Conservation (phyloP, 352 stramenopile genomes). For the Phytophthora lateralis region DNA sequence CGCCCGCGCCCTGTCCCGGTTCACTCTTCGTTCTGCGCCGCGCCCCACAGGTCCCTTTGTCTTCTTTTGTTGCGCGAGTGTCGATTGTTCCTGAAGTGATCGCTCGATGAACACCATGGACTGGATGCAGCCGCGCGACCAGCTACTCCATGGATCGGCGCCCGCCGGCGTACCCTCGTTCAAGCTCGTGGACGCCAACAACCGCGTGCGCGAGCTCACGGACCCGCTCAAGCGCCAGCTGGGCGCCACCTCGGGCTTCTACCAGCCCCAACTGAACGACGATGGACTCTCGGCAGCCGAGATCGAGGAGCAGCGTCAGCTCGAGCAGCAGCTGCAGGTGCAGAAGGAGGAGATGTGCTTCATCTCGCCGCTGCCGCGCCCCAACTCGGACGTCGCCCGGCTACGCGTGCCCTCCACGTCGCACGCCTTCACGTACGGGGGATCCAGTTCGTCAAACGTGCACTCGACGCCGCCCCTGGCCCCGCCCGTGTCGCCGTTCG, state of each 20-base stretch:
- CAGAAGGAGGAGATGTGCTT: slow-evolving; percentile 87
- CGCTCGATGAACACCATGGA: slow-evolving; percentile 40
- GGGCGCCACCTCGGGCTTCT: slow-evolving; percentile 20
- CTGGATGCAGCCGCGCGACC: slow-evolving; percentile 60
- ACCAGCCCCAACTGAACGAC: slow-evolving; percentile 39
- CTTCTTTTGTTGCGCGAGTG: neutral
- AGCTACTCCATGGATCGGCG: slow-evolving; percentile 40
- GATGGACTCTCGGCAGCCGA: slow-evolving; percentile 55
- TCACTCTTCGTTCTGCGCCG: slow-evolving; percentile 40
- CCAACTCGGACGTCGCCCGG: slow-evolving; percentile 20
- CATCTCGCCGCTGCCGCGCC: slow-evolving; percentile 51
- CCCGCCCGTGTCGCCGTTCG: slow-evolving; percentile 73
- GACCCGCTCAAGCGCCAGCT: slow-evolving; percentile 44
- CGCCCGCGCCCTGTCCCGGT: slow-evolving; percentile 17
- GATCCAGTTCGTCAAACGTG: slow-evolving; percentile 47
- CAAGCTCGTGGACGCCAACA: slow-evolving; percentile 73
- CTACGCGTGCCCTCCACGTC: slow-evolving; percentile 28
- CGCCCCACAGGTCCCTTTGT: slow-evolving; percentile 15
- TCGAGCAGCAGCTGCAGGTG: slow-evolving; percentile 75
- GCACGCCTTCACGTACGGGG: slow-evolving; percentile 72
- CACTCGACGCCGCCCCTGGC: slow-evolving; percentile 56
- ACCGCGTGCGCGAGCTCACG: slow-evolving; percentile 73
- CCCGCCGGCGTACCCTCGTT: slow-evolving; percentile 54
- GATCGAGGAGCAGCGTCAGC: slow-evolving; percentile 64
- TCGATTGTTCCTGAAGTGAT: slow-evolving; percentile 6